Evolutionary conservation across 768 basidiomycete genomes (phyloP).

Genomic region (Phaffia tasmanica): DNA sequence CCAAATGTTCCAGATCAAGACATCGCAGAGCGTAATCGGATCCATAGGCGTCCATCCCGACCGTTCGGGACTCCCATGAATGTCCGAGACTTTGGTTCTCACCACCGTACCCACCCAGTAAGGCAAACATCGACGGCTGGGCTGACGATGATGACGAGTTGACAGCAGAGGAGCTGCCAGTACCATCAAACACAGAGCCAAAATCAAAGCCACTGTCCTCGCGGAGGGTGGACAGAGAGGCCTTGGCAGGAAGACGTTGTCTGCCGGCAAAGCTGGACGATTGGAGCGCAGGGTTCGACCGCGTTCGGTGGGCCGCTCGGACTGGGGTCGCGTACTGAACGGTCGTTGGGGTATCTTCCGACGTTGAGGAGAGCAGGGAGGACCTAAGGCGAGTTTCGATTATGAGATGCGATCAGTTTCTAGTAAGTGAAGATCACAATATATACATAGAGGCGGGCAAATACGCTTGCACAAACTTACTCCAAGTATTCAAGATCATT

Average conservation of each 20-base stretch:
- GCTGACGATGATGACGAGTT: neutral
- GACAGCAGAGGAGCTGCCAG: neutral
- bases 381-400: too few species aligned
- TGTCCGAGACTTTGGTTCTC: constrained; percentile 14
- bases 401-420: too few species aligned
- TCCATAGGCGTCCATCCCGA: constrained; percentile 9
- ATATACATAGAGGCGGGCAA: too few species aligned
- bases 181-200: constrained; percentile 11
- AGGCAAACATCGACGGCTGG: constrained; percentile 14
- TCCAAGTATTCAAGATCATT: too few species aligned
- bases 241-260: constrained; percentile 17
- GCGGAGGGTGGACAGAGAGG: constrained; percentile 11
- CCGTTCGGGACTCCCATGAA: constrained; percentile 13
- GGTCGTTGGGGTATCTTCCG: too few species aligned
- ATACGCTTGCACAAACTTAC: too few species aligned
- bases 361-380: too few species aligned
- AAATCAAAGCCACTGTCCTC: constrained; percentile 8
- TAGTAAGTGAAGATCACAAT: too few species aligned
- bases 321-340: too few species aligned
- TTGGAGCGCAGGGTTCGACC: constrained; percentile 13
- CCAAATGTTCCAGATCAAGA: constrained; percentile 3
- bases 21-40: neutral
- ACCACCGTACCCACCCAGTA: constrained; percentile 19
- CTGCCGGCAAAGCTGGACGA: constrained; percentile 7
- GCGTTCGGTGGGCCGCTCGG: constrained; percentile 6